phyloP scores from a whole-genome alignment of 441 rosid species.

The Erodium chrysanthum region DNA sequence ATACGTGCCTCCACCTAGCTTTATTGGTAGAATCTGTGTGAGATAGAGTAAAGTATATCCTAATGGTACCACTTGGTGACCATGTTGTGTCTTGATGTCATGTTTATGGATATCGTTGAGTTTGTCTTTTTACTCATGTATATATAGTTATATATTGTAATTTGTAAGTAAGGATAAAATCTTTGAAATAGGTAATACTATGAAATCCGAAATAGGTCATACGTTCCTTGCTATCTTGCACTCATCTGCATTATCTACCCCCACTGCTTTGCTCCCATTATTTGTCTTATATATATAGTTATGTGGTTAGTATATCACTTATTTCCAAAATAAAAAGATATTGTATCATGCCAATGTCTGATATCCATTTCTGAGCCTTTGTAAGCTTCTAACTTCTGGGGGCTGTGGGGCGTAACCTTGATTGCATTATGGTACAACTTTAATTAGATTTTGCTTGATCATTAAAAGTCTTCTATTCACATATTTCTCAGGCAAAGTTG shows the following conservation, averaged over 20 bases:
- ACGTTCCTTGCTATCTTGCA: too few species aligned
- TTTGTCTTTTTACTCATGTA: too few species aligned
- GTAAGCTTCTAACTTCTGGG: background rate
- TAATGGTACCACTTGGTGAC: too few species aligned
- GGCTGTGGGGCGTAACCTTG: background rate
- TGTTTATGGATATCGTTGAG: too few species aligned
- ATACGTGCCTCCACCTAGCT: too few species aligned
- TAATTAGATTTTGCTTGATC: background rate
- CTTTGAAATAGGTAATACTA: too few species aligned
- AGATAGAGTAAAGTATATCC: too few species aligned
- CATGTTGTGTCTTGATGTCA: too few species aligned
- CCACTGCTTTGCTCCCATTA: background rate
- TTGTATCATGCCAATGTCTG: background rate
- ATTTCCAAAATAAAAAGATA: background rate
- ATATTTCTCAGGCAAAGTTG: slow-evolving; percentile 58
- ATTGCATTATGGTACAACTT: background rate
- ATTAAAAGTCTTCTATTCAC: background rate
- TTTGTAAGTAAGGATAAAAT: too few species aligned
- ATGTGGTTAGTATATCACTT: background rate
- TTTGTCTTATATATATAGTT: background rate
- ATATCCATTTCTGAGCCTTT: background rate
- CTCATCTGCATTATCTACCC: background rate
- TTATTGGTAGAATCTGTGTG: too few species aligned
- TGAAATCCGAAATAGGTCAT: too few species aligned
- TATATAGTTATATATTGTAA: too few species aligned